These are phyloP conservation scores for Starmerella potacharoeniae DNA, from an alignment of 805 yeast species.

Conservation along the genomic window DNA sequence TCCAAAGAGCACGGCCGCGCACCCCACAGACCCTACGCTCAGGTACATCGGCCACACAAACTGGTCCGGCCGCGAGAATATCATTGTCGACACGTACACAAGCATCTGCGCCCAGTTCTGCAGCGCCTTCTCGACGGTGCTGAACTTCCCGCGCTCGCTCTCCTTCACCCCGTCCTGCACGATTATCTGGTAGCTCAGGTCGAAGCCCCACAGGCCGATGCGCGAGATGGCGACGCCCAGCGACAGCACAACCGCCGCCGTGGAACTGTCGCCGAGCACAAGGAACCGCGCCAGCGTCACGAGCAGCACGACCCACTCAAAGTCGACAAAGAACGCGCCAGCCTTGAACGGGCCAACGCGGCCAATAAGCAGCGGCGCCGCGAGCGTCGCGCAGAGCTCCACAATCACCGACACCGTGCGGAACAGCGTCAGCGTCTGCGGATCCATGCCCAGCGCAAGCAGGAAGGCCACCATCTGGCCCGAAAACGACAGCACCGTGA, in stretches of 20 bases:
- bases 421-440: conserved; percentile 28
- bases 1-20: conserved; percentile 5
- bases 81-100: conserved; percentile 14
- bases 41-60: conserved; percentile 13
- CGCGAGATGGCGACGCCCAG: conserved; percentile 29
- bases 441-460: conserved; percentile 26
- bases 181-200: conserved; percentile 29
- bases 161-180: conserved; percentile 30
- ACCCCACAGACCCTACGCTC: conserved; percentile 11
- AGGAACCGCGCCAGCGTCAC: conserved; percentile 21
- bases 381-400: conserved; percentile 29
- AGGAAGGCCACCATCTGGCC: conserved; percentile 32
- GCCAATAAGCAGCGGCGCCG: conserved; percentile 26
- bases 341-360: conserved; percentile 26
- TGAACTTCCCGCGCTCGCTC: conserved; percentile 28
- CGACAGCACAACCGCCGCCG: conserved; percentile 18
- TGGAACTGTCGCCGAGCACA: not conserved
- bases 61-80: conserved; percentile 12
- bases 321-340: conserved; percentile 27
- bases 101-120: conserved; percentile 16
- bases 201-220: conserved; percentile 36
- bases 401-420: conserved; percentile 29
- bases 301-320: conserved; percentile 26
- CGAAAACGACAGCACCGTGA: conserved; percentile 34
- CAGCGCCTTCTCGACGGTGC: conserved; percentile 22